Conservation (phyloP, 2,329 filamentous ascomycete genomes). For the Cryphonectria carpinicola region DNA sequence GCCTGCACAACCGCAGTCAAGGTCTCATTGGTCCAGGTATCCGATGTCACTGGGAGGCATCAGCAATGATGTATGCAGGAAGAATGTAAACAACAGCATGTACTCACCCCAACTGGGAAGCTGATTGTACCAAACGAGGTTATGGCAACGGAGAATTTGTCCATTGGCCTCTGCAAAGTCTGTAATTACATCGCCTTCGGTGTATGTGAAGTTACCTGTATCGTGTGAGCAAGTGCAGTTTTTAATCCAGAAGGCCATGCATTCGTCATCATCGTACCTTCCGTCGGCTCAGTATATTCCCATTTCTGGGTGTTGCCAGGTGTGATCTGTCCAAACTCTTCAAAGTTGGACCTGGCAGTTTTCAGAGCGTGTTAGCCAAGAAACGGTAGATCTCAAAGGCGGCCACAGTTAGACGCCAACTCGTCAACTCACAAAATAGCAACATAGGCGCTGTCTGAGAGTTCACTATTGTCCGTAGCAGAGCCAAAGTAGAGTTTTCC, state of each 20-base stretch:
- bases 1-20: conserved; percentile 58
- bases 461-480: conserved; percentile 62
- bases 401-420: background rate
- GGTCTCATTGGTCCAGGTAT: conserved; percentile 61
- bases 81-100: background rate
- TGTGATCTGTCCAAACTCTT: conserved; percentile 68
- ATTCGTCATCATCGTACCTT: conserved; percentile 35
- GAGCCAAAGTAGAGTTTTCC: conserved; percentile 61
- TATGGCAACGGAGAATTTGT: conserved; percentile 66
- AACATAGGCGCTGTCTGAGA: conserved; percentile 59
- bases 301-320: conserved; percentile 69
- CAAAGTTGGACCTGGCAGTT: conserved; percentile 45
- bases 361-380: background rate
- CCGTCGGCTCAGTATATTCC: conserved; percentile 62
- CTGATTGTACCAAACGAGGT: conserved; percentile 56
- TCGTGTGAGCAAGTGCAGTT: background rate
- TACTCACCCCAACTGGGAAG: conserved; percentile 52
- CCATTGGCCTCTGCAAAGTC: conserved; percentile 52
- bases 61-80: background rate
- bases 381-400: too few species aligned
- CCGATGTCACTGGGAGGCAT: conserved; percentile 39
- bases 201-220: conserved; percentile 60
- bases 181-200: conserved; percentile 57
- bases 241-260: too few species aligned
- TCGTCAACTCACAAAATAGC: conserved; percentile 47